Evolutionary conservation across 345 rosid species (phyloP).

Genomic region (Eucalyptus marginata): DNA sequence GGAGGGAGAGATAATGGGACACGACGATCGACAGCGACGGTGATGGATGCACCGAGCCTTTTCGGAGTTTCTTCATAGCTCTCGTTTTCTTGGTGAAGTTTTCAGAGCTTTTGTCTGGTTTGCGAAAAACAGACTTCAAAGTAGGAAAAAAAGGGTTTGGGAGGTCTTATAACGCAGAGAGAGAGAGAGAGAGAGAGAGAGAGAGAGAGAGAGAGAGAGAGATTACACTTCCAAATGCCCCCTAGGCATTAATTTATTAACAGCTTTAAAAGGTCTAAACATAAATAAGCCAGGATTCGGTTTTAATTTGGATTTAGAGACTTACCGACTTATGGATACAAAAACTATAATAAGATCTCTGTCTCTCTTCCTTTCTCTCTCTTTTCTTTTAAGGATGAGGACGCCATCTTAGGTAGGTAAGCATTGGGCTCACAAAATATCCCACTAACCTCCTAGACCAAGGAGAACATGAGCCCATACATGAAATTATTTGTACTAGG

Average conservation of each 20-base stretch:
- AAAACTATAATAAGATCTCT: neutral
- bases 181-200: neutral
- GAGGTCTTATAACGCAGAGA: neutral
- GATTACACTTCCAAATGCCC: neutral
- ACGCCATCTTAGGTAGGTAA: neutral
- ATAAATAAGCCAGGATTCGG: neutral
- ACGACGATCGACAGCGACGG: neutral
- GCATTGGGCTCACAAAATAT: neutral
- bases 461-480: neutral
- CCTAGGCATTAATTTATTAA: neutral
- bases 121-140: neutral
- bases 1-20: conserved; percentile 40
- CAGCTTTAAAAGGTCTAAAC: neutral
- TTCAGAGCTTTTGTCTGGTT: neutral
- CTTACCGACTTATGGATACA: neutral
- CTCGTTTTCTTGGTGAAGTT: neutral
- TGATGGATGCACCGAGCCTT: conserved; percentile 50
- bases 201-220: neutral
- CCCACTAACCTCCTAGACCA: neutral
- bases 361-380: neutral
- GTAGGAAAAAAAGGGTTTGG: neutral
- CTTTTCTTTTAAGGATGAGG: neutral
- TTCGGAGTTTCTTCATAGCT: conserved; percentile 64
- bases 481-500: neutral
- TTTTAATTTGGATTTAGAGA: neutral